Evolutionary conservation across 2,329 filamentous ascomycete species (phyloP).

Genomic region (Kalmusia sp.): DNA sequence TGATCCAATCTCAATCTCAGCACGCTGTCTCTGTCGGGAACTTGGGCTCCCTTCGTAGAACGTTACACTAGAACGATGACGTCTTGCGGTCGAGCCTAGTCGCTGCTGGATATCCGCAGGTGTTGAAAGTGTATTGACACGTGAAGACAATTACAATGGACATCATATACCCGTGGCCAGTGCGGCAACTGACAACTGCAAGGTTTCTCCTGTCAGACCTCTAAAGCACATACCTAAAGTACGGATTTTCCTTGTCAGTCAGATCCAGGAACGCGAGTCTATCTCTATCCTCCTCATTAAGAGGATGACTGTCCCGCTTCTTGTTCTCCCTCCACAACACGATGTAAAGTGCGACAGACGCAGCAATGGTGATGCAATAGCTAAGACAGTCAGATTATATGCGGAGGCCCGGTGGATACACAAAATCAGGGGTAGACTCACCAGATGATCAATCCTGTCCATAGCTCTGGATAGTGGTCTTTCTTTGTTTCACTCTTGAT

Average conservation of each 20-base stretch:
- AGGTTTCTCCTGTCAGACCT: background rate
- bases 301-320: constrained; percentile 58
- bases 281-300: constrained; percentile 66
- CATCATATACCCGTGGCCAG: too few species aligned
- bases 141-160: too few species aligned
- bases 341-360: constrained; percentile 63
- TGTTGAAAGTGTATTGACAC: too few species aligned
- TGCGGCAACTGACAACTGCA: background rate
- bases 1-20: too few species aligned
- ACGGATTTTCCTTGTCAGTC: constrained; percentile 65
- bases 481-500: constrained; percentile 70
- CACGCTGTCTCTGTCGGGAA: too few species aligned
- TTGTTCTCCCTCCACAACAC: constrained; percentile 58
- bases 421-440: constrained; percentile 33
- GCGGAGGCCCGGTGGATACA: background rate
- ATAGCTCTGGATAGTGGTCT: constrained; percentile 74
- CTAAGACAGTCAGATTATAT: constrained; percentile 43
- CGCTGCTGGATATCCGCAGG: too few species aligned
- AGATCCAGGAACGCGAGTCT: constrained; percentile 54
- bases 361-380: constrained; percentile 71
- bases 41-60: too few species aligned
- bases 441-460: constrained; percentile 72
- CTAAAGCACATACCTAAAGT: constrained; percentile 62
- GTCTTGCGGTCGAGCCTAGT: too few species aligned
- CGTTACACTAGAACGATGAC: too few species aligned